Evolutionary conservation across 257 asterid species (phyloP).

Genomic region (Penstemon davidsonii): DNA sequence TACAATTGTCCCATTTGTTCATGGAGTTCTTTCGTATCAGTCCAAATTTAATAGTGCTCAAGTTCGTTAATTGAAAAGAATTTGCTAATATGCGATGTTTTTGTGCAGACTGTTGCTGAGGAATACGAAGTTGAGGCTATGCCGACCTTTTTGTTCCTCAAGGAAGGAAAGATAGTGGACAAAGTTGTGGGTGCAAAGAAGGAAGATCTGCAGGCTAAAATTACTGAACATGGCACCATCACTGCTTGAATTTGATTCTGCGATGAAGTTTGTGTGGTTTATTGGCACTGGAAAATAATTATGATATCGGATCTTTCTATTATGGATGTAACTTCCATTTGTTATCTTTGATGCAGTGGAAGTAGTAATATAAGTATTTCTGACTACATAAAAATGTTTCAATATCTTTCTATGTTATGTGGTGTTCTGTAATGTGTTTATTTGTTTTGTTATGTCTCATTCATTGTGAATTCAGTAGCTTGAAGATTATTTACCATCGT

Average conservation of each 20-base stretch:
- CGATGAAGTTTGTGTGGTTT: slow-evolving; percentile 5
- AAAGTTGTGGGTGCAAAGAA: slow-evolving; percentile 74
- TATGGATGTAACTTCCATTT: neutral
- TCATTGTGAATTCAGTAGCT: too few relatives aligned
- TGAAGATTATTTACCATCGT: too few relatives aligned
- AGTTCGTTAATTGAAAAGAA: neutral
- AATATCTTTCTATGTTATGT: too few relatives aligned
- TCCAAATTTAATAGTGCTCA: neutral
- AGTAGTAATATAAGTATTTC: too few relatives aligned
- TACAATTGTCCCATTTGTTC: neutral
- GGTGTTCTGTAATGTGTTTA: too few relatives aligned
- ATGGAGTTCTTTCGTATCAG: neutral
- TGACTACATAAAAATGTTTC: too few relatives aligned
- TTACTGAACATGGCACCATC: slow-evolving; percentile 20
- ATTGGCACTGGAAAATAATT: slow-evolving; percentile 29
- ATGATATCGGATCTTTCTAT: neutral
- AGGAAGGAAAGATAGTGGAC: slow-evolving; percentile 55
- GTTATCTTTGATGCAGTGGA: too few relatives aligned
- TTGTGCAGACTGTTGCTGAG: slow-evolving; percentile 15
- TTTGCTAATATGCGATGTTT: neutral
- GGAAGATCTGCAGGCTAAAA: slow-evolving; percentile 41
- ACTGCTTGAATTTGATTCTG: slow-evolving; percentile 24
- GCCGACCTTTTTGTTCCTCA: slow-evolving; percentile 80
- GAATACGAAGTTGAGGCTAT: slow-evolving; percentile 63
- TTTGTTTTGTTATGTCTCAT: too few relatives aligned